phyloP scores from a whole-genome alignment of 108 stramenopile species.

The Discostella pseudostelligera region DNA sequence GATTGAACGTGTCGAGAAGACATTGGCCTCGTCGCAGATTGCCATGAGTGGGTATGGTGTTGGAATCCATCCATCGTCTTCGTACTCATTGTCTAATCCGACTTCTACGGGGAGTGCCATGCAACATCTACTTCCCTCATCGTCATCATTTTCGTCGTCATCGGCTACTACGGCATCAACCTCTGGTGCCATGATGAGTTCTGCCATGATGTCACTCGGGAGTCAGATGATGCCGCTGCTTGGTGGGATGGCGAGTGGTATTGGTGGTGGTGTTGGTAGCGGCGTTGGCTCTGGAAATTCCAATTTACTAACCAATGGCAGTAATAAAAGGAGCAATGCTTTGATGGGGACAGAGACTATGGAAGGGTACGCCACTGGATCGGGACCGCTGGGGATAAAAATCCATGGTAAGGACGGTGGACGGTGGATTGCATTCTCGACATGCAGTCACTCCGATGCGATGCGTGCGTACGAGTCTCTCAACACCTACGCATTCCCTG shows the following conservation, averaged over 20 bases:
- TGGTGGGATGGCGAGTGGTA: conserved; percentile 12
- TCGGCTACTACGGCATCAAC: conserved; percentile 21
- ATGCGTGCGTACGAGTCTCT: conserved; percentile 70
- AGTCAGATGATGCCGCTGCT: conserved; percentile 46
- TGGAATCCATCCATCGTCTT: neutral
- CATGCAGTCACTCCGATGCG: conserved; percentile 68
- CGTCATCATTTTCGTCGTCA: conserved; percentile 32
- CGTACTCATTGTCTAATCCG: neutral
- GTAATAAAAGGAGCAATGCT: conserved; percentile 7
- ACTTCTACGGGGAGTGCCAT: conserved; percentile 14
- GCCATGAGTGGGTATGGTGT: neutral
- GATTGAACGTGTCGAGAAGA: conserved; percentile 84
- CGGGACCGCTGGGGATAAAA: conserved; percentile 42
- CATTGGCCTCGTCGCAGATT: conserved; percentile 35
- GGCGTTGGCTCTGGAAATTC: conserved; percentile 18
- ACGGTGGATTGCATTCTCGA: conserved; percentile 70
- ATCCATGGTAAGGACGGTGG: conserved; percentile 73
- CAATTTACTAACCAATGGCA: conserved; percentile 17
- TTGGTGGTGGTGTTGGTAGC: conserved; percentile 6
- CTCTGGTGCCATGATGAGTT: neutral
- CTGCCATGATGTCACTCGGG: conserved; percentile 40
- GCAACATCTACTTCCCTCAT: conserved; percentile 21
- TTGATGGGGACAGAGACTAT: neutral
- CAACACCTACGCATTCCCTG: conserved; percentile 88
- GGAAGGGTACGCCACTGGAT: conserved; percentile 12